Evolutionary conservation across 331 rosid species (phyloP), one percentile per base, ranked within the genome.

Genomic region (Ulmus americana): DNA sequence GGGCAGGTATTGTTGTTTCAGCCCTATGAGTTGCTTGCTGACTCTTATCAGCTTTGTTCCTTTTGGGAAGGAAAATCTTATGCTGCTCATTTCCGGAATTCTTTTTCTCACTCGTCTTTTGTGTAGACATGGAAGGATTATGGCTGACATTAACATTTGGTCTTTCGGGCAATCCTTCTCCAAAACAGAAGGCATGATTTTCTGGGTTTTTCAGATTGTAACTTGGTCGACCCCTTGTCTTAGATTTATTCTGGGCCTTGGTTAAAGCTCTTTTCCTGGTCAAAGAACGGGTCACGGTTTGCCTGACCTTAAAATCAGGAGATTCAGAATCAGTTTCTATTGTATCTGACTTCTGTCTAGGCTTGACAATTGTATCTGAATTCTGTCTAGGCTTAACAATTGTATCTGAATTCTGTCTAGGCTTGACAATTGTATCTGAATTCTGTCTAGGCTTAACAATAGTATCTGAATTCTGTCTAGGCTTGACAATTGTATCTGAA

Each of bases 261-360:
- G 79, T 72, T 52, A 80, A 70, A 11, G 61, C 80, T 77, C 72
- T 87, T 83, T 79, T 87, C 68, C 75, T 78, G 64, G 78, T 70
- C 73, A 58, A 68, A 20, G 95, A 81, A 68, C 80, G 82, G 73
- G 96, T 83, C 68, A 77, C 75, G 51, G 99, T 95, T 61, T 88
- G 84, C 79, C 62, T 74, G 45, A 14, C 45, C 68, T 76, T 38
- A 46, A 65, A 75, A 60, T 70, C 80, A 39, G 81, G 75, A 80
- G 77, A 75, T 83, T 92, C 95, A 53, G 97, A 89, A 74, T 87
- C 97, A 47, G 91, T 81, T 82, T 89, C 99, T 69, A 90, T 90
- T 10, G 91, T 74, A 74, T 94, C 97, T 0, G 99, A 94, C 70
- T 76, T 84, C 55, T 85, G 67, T n/a, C 55, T 63, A 47, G 39